Percentiles rank a stretch among this genome's conserved stretches.
phyloP scores from a whole-genome alignment of 140 eudicot genomes.

The Oenanthe javanica region DNA sequence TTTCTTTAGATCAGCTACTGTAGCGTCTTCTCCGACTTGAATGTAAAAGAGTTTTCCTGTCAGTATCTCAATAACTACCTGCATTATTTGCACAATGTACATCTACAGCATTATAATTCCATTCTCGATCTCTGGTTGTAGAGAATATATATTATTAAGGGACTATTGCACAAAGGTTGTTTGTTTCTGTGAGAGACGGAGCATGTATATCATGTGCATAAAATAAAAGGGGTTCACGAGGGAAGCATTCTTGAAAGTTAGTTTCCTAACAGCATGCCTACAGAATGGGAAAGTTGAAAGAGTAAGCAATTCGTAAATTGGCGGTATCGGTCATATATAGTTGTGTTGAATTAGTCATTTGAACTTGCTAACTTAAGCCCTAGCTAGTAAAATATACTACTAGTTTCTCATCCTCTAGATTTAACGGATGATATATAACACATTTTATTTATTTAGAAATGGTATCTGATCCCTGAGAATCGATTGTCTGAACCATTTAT shows the following conservation, averaged over 20 bases:
- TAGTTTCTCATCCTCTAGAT: no score
- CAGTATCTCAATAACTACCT: slow-evolving; percentile 38
- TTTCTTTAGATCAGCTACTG: slow-evolving; percentile 43
- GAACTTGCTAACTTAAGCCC: no score
- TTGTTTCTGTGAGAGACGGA: background rate
- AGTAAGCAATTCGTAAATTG: background rate
- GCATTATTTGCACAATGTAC: slow-evolving; percentile 19
- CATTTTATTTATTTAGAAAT: no score
- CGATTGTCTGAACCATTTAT: no score
- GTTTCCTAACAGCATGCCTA: slow-evolving; percentile 25
- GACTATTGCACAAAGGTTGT: background rate
- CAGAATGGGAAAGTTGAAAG: slow-evolving; percentile 15
- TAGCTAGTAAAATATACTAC: no score
- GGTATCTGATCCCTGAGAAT: no score
- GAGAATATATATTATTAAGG: background rate
- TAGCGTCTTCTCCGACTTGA: slow-evolving; percentile 31
- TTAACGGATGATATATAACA: no score
- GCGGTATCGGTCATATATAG: background rate
- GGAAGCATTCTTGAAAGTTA: slow-evolving; percentile 28
- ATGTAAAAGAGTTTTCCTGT: slow-evolving; percentile 40
- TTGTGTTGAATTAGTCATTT: slow-evolving; percentile 5
- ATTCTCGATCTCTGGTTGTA: no score
- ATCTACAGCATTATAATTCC: background rate
- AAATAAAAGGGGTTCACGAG: slow-evolving; percentile 26
- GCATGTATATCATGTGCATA: background rate